phyloP scores from a whole-genome alignment of 805 yeast genomes.

The Teunomyces funiuensis region DNA sequence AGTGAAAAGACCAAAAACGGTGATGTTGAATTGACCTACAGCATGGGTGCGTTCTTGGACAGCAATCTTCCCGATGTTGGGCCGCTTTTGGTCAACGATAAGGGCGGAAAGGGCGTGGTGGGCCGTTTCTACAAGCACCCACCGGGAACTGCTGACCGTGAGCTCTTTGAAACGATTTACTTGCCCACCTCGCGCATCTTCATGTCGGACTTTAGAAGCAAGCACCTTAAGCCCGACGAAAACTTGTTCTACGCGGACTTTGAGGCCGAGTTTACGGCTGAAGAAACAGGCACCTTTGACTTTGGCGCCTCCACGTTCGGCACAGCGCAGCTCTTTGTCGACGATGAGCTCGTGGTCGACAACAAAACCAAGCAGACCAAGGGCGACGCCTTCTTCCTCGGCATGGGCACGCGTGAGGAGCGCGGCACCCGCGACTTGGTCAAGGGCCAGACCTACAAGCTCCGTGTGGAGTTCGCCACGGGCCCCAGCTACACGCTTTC shows the following conservation, averaged over 20 bases:
- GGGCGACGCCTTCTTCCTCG: conserved; percentile 52
- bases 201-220: conserved; percentile 19
- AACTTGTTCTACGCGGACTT: conserved; percentile 44
- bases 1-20: conserved; percentile 24
- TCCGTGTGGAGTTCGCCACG: conserved; percentile 54
- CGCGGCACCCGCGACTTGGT: conserved; percentile 36
- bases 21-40: conserved; percentile 26
- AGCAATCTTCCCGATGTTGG: conserved; percentile 32
- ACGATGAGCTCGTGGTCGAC: conserved; percentile 54
- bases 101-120: conserved; percentile 28
- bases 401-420: conserved; percentile 55
- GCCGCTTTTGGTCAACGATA: conserved; percentile 15
- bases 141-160: conserved; percentile 16
- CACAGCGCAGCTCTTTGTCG: conserved; percentile 53
- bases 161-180: conserved; percentile 24
- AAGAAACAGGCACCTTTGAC: conserved; percentile 46
- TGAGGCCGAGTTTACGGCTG: conserved; percentile 46
- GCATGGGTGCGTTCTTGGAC: conserved; percentile 37
- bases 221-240: conserved; percentile 16
- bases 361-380: conserved; percentile 51
- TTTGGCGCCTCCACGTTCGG: conserved; percentile 56
- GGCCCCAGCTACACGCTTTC: conserved; percentile 36
- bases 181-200: conserved; percentile 15
- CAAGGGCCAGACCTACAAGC: conserved; percentile 45
- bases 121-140: conserved; percentile 27